Base-by-base conservation (phyloP, 2,329 filamentous ascomycete genomes). In the Trichoderma sp. region DNA sequence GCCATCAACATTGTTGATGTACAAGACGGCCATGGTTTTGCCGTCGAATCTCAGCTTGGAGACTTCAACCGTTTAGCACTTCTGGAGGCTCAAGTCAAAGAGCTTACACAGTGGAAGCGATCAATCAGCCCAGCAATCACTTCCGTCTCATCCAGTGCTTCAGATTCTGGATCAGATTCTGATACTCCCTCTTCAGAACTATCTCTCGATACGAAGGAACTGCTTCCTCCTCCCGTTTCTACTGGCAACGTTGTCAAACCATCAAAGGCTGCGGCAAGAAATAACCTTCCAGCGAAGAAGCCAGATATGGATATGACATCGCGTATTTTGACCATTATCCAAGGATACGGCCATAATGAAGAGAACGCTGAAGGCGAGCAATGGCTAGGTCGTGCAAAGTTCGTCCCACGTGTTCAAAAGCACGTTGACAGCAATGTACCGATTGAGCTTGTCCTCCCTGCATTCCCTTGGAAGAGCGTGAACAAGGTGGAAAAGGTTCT, bases 1-100 rank as follows among this genome's bases (percentile, higher is more conserved):
- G 63, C 63, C 18, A 66, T 66, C 63, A 66, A 66, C 63, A 66
- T 66, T 66, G 63, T 66, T 66, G 63, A 66, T 31, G 18, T 66
- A 38, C 63, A 66, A 66, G 63, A 66, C 24, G 63, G 63, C 24
- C 63, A 27, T n/a, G 63, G 53, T 27, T 59, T 27, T 27, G 41
- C 38, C 35, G 38, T 27, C 18, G 63, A 66, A 12, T 8, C 31
- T 29, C 63, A 66, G 18, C 38, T 21, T 21, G 38, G 21, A 24
- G 24, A 29, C 21, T 27, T 59, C 12, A 59, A 59, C 14, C 53
- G 63, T 50, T 2, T 50, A 21, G 45, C 45, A 7, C 45, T 50
- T 5, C 18, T 50, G 9, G 45, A 50, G 7, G 45, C 45, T 50
- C 45, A 50, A 50, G 45, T 50, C n/a, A 50, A 50, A n/a, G 45